Evolutionary conservation across 352 stramenopile genomes (phyloP).

Genomic region (Pelagophyceae sp.): DNA sequence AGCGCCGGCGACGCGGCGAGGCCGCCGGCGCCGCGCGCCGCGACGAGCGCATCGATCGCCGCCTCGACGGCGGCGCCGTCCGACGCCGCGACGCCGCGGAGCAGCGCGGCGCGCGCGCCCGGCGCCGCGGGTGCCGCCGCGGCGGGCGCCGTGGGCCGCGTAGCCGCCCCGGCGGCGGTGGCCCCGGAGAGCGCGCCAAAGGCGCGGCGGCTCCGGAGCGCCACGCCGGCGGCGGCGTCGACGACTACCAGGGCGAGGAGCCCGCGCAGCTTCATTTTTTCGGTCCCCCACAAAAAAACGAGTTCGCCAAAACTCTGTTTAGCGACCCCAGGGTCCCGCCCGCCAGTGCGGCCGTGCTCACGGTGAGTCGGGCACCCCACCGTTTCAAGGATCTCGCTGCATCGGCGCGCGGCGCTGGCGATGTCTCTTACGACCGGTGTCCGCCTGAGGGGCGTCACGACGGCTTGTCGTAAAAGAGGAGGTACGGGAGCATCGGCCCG

Average conservation of each 20-base stretch:
- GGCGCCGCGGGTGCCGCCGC: not conserved
- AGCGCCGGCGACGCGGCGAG: not conserved
- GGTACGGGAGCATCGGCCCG: not conserved
- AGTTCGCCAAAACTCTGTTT: too few species aligned
- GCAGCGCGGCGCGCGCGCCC: not conserved
- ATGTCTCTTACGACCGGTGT: too few species aligned
- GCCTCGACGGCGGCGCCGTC: not conserved
- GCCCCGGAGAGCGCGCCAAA: not conserved
- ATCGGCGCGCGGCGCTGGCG: too few species aligned
- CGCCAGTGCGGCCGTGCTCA: too few species aligned
- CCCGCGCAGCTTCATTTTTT: too few species aligned
- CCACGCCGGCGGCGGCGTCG: not conserved
- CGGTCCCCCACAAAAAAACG: too few species aligned
- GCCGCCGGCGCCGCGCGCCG: not conserved
- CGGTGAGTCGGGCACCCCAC: too few species aligned
- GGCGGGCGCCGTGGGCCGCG: not conserved
- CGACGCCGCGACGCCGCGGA: not conserved
- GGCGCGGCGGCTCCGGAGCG: not conserved
- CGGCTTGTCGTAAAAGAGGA: slow-evolving; percentile 12
- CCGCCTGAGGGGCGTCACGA: too few species aligned
- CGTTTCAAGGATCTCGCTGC: too few species aligned
- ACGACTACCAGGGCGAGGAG: not conserved
- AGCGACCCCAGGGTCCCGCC: too few species aligned
- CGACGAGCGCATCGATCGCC: not conserved
- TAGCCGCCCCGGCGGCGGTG: not conserved